phyloP scores from a whole-genome alignment of 2,329 filamentous ascomycete species.

The Phoma sp. region DNA sequence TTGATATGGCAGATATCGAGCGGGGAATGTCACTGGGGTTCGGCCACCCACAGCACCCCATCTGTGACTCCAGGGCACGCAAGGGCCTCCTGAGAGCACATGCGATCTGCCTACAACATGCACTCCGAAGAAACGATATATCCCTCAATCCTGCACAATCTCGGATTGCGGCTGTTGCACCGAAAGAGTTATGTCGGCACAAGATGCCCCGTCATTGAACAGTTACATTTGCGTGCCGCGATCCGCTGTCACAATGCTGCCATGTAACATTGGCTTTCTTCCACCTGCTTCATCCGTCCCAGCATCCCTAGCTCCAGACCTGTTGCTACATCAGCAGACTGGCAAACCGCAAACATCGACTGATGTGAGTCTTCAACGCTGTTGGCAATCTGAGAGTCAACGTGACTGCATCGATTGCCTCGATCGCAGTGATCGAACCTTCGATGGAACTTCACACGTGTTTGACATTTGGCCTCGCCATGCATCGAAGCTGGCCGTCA shows the following conservation, averaged over 20 bases:
- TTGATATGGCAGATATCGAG: slow-evolving; percentile 18
- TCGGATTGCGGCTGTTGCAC: neutral
- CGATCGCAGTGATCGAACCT: neutral
- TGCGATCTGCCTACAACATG: neutral
- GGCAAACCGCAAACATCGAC: slow-evolving; percentile 4
- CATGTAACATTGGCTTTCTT: slow-evolving; percentile 4
- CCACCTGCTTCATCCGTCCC: neutral
- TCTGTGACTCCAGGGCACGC: neutral
- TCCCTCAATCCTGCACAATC: neutral
- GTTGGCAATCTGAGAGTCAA: slow-evolving; percentile 2
- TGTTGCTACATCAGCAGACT: neutral
- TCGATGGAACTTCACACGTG: neutral
- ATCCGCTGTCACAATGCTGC: neutral
- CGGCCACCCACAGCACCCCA: neutral
- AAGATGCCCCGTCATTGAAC: neutral
- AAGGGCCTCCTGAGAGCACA: neutral
- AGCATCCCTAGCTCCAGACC: neutral
- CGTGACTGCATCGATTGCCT: neutral
- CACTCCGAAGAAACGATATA: neutral
- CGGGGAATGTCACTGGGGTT: slow-evolving; percentile 2
- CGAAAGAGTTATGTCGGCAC: neutral
- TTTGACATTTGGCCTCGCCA: neutral
- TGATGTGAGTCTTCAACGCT: neutral
- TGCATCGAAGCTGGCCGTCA: slow-evolving; percentile 5
- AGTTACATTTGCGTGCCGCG: neutral